phyloP scores from a whole-genome alignment of 2,329 filamentous ascomycete genomes.

The Diplodia corticola region DNA sequence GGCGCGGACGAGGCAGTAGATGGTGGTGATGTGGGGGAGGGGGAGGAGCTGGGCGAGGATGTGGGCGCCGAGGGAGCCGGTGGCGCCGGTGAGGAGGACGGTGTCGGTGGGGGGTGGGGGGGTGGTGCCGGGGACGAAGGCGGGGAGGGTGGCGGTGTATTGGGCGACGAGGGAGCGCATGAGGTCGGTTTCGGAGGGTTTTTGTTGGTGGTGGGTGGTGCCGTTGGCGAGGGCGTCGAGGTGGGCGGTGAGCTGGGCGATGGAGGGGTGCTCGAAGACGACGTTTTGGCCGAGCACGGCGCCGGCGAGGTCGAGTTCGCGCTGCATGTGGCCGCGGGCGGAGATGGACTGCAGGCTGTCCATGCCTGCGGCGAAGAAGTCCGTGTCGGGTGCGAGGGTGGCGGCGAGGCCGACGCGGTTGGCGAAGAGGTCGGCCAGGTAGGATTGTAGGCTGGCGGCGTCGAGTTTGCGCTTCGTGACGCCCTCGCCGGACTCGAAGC shows the following conservation, averaged over 20 bases:
- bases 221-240: constrained; percentile 48
- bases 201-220: constrained; percentile 32
- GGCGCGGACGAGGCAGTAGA: constrained; percentile 47
- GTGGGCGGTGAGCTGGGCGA: constrained; percentile 48
- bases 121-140: neutral
- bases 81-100: constrained; percentile 31
- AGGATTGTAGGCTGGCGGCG: constrained; percentile 36
- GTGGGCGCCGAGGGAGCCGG: constrained; percentile 30
- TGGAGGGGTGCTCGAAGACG: constrained; percentile 58
- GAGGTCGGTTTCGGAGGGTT: constrained; percentile 43
- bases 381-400: constrained; percentile 43
- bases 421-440: constrained; percentile 28
- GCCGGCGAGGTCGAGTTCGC: constrained; percentile 52
- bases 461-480: constrained; percentile 30
- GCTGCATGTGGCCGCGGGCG: constrained; percentile 55
- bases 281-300: constrained; percentile 54
- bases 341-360: constrained; percentile 62
- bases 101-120: constrained; percentile 19
- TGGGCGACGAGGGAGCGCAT: constrained; percentile 51
- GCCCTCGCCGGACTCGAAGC: constrained; percentile 17
- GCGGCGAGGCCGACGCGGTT: constrained; percentile 29
- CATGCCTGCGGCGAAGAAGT: constrained; percentile 61
- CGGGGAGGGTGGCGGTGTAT: constrained; percentile 35
- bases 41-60: constrained; percentile 29
- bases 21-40: constrained; percentile 24